Evolutionary conservation across 78 protist genomes (phyloP), one percentile per base, ranked within the genome.

Genomic region (Tieghemostelium lacteum): DNA sequence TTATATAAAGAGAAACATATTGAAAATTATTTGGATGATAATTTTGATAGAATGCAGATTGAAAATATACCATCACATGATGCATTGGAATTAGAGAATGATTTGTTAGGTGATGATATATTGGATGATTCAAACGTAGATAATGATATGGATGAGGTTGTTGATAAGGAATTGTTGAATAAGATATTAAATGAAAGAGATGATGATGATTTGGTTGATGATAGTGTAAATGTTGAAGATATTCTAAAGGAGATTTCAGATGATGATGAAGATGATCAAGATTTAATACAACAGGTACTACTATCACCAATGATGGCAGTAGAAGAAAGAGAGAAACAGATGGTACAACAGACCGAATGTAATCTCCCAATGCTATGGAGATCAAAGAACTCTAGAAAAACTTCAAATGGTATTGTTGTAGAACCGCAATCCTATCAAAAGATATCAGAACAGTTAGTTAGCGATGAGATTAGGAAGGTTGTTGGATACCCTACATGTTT

Each of bases 401-500:
- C 75, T 0, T 72, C 33, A 2, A 83, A 69, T 83, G 91, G 91
- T 2, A 69, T 83, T 37, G 91, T 83, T 8, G 91, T 83, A 2
- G 91, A 83, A 45, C 91, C 91, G n/a, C 91, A 83, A 69, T 83
- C 57, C 1, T 83, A 69, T 5, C 37, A 67, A 10, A 69, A 69
- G 14, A 66, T 83, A 31, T 69, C 91, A 0, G 91, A 83, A 42
- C 91, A 83, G 45, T 19, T 83, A 16, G 40, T 74, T 19, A 58
- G 72, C 0, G 22, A 1, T 5, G 91, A 83, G 0, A 83, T 83
- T 60, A 36, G 91, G 33, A 83, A 69, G n/a, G 91, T 67, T 10
- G 73, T 63, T 40, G 91, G 91, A 29, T 83, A 55, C 42, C 91
- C 91, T 4, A 83, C 91, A 28, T 83, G 91, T 69, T 83, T 83